Conservation (phyloP, 1,139 yeast species). For the Hyphopichia khmerensis region DNA sequence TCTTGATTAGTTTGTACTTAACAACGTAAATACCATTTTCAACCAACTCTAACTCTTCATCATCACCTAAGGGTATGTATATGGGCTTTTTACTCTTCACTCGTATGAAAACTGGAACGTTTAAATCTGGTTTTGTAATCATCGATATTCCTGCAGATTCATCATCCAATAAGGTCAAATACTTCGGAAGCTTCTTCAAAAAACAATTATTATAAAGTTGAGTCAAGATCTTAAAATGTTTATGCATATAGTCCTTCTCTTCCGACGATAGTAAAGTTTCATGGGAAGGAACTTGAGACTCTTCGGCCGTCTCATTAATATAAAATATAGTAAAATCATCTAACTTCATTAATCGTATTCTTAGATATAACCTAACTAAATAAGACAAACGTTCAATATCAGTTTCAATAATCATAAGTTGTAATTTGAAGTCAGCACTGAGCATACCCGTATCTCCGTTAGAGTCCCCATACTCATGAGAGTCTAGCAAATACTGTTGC, state of each 20-base stretch:
- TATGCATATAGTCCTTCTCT: conserved; percentile 60
- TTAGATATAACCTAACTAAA: conserved; percentile 71
- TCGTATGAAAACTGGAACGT: conserved; percentile 72
- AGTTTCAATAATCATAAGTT: conserved; percentile 81
- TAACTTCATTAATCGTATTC: conserved; percentile 73
- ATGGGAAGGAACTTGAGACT: conserved; percentile 21
- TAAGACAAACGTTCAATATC: conserved; percentile 87
- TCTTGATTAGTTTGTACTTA: conserved; percentile 56
- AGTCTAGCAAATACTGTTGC: conserved; percentile 69
- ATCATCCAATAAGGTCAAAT: conserved; percentile 74
- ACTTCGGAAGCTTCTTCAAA: conserved; percentile 63
- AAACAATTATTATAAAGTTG: conserved; percentile 69
- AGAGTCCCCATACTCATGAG: conserved; percentile 47
- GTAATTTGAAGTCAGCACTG: conserved; percentile 69
- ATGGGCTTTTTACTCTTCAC: conserved; percentile 40
- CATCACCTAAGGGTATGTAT: conserved; percentile 27
- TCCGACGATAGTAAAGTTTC: conserved; percentile 47
- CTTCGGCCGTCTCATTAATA: conserved; percentile 26
- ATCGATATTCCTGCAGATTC: conserved; percentile 71
- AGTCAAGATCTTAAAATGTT: conserved; percentile 64
- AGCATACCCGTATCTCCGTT: conserved; percentile 40
- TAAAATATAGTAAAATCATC: conserved; percentile 67
- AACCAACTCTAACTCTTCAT: conserved; percentile 63
- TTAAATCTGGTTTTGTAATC: conserved; percentile 76
- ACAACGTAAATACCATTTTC: conserved; percentile 74